Evolutionary conservation across 768 basidiomycete genomes (phyloP).

Genomic region (Lenzites betulinus): DNA sequence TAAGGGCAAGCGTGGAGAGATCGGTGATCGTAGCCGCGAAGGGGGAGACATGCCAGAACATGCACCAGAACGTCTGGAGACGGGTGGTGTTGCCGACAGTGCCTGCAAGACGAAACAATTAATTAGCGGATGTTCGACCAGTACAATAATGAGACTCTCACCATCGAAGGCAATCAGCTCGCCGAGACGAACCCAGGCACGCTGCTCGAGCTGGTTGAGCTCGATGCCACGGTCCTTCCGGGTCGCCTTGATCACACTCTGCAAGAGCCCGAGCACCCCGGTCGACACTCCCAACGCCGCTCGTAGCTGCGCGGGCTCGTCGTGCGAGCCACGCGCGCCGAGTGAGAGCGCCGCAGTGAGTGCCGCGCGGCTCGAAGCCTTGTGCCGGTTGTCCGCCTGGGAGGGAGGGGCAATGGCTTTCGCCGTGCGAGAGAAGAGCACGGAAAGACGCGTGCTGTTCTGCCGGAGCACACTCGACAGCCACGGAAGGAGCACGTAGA

Average conservation of each 20-base stretch:
- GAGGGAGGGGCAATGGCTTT: not conserved
- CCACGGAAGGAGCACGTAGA: conserved; percentile 55
- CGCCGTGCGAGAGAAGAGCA: not conserved
- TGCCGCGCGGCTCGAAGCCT: conserved; percentile 24
- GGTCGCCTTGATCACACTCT: conserved; percentile 33
- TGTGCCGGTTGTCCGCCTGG: conserved; percentile 1
- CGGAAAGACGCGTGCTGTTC: conserved; percentile 6
- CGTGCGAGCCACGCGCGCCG: conserved; percentile 34
- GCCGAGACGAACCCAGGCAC: conserved; percentile 53
- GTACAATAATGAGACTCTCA: conserved; percentile 22
- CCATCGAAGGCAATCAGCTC: conserved; percentile 47
- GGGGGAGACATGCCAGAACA: conserved; percentile 45
- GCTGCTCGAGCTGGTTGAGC: conserved; percentile 45
- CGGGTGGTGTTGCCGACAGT: conserved; percentile 40
- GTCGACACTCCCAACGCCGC: conserved; percentile 41
- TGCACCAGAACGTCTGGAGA: conserved; percentile 55
- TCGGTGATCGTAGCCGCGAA: conserved; percentile 47
- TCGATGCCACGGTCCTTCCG: conserved; percentile 37
- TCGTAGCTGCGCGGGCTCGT: conserved; percentile 44
- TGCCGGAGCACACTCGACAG: conserved; percentile 35
- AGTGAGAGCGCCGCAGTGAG: conserved; percentile 38
- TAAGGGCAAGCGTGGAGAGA: conserved; percentile 58
- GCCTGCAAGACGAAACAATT: conserved; percentile 30
- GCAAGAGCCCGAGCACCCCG: conserved; percentile 40
- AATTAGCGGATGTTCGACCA: not conserved